These are phyloP conservation scores for Perilla frutescens DNA, from an alignment of 257 asterid genomes.

Conservation along the genomic window DNA sequence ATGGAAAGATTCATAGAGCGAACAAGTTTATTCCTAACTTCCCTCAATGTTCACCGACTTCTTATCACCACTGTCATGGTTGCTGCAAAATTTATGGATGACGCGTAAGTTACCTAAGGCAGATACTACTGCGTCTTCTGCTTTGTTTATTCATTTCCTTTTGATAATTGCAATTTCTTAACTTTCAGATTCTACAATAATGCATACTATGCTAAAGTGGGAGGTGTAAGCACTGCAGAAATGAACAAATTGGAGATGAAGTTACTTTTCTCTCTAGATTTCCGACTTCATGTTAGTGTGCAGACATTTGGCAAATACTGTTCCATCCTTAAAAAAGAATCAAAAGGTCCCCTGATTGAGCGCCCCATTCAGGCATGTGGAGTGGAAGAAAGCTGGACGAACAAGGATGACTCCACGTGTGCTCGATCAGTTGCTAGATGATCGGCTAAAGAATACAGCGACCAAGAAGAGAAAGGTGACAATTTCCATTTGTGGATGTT, in stretches of 20 bases:
- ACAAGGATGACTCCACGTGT: slow-evolving; percentile 63
- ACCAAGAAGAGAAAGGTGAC: too few relatives aligned
- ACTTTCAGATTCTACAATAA: slow-evolving; percentile 76
- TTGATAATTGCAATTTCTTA: not conserved
- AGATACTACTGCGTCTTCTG: not conserved
- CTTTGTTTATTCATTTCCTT: not conserved
- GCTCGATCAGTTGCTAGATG: slow-evolving; percentile 59
- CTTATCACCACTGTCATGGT: slow-evolving; percentile 81
- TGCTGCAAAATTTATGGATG: slow-evolving; percentile 88
- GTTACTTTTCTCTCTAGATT: slow-evolving; percentile 71
- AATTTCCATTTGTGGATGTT: not conserved
- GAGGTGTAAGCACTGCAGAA: slow-evolving; percentile 81
- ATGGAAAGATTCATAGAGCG: slow-evolving; percentile 65
- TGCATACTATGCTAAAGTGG: slow-evolving; percentile 86
- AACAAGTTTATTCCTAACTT: slow-evolving; percentile 53
- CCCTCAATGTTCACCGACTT: slow-evolving; percentile 80
- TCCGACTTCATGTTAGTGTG: slow-evolving; percentile 65
- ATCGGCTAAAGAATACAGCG: slow-evolving; percentile 12
- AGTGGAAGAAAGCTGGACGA: slow-evolving; percentile 65
- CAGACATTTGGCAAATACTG: slow-evolving; percentile 72
- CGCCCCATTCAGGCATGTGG: slow-evolving; percentile 65
- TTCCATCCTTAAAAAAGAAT: slow-evolving; percentile 61
- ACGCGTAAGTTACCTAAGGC: slow-evolving; percentile 63
- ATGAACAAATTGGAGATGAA: slow-evolving; percentile 80
- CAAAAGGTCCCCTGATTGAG: slow-evolving; percentile 51